These are phyloP conservation scores for Phytophthora niederhauseri DNA, from an alignment of 352 stramenopile species.

Conservation along the genomic window DNA sequence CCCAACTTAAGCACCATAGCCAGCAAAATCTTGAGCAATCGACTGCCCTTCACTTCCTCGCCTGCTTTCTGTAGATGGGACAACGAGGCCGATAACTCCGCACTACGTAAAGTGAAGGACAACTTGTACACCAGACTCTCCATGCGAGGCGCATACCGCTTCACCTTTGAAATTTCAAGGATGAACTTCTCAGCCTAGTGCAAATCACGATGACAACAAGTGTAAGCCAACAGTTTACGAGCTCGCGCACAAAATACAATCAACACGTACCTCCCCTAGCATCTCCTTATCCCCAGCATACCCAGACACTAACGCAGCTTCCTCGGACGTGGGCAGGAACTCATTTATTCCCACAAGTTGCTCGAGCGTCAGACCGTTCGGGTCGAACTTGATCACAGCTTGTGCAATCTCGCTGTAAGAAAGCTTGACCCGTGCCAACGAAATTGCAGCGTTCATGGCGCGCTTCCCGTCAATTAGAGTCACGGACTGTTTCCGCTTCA, in stretches of 20 bases:
- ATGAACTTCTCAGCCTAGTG: slow-evolving; percentile 88
- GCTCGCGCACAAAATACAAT: background rate
- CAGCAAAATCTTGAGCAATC: slow-evolving; percentile 94
- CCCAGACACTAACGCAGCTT: slow-evolving; percentile 78
- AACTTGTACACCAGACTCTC: slow-evolving; percentile 87
- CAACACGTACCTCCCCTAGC: slow-evolving; percentile 66
- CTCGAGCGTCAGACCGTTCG: slow-evolving; percentile 63
- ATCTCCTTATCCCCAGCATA: slow-evolving; percentile 76
- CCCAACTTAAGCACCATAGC: slow-evolving; percentile 97
- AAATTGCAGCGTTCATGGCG: slow-evolving; percentile 98
- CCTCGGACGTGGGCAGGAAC: slow-evolving; percentile 94
- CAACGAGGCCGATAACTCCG: slow-evolving; percentile 86
- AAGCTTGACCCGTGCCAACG: slow-evolving; percentile 94
- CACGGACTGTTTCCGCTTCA: slow-evolving; percentile 86
- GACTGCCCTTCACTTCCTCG: slow-evolving; percentile 94
- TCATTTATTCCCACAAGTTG: slow-evolving; percentile 93
- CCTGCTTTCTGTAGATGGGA: slow-evolving; percentile 90
- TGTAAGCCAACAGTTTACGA: background rate
- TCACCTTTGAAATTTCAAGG: slow-evolving; percentile 82
- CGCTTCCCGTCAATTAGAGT: slow-evolving; percentile 95
- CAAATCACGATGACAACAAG: background rate
- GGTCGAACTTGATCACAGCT: slow-evolving; percentile 72
- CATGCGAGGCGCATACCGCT: slow-evolving; percentile 66
- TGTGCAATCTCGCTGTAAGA: slow-evolving; percentile 90
- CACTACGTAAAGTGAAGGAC: slow-evolving; percentile 68